Evolutionary conservation across 2,329 filamentous ascomycete genomes (phyloP), one percentile per base, ranked within the genome.

Genomic region (Nemania diffusa): DNA sequence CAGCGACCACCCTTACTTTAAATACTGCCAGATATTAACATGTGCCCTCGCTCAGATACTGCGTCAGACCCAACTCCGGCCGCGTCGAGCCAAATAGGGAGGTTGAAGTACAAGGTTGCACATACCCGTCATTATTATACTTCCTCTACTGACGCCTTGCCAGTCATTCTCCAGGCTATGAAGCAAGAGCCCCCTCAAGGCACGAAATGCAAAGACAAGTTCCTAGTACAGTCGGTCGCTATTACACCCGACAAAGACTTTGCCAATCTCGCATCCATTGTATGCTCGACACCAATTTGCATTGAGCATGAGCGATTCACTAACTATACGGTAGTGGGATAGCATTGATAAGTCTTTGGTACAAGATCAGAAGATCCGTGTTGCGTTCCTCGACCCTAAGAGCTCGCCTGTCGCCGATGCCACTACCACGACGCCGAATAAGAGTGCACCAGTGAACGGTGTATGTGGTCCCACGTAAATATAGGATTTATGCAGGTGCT

Each of bases 121-220:
- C 76, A 66, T 68, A n/a, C 42, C 64, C 26, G 11, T 62, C 20
- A 62, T 55, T 20, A 32, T 62, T n/a, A 44, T 51, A 13, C 32
- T 67, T 59, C 46, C 26, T 57, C 69, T 77, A 64, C 79, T 78
- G 62, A 72, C 61, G 40, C 13, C 26, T 64, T 51, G 59, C 70
- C 55, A 97, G 96, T 99, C 65, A 90, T 98, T 42, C 89, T 99
- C 48, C 96, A 99, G 83, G 94, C 95, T 26, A 97, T 99, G 96
- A 97, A 97, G 85, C 89, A 93, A 77, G 94, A 98, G 76, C 95
- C 95, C 63, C 88, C 94, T 22, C 80, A 85, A 65, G 94, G 97
- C 79, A 90, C 92, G 69, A 94, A 93, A 80, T 99, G 96, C 84
- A 91, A 93, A 80, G 95, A 98, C 87, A 98, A 98, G 84, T 98